Evolutionary conservation across 441 rosid species (phyloP).

Genomic region (Arabidopsis lyrata): DNA sequence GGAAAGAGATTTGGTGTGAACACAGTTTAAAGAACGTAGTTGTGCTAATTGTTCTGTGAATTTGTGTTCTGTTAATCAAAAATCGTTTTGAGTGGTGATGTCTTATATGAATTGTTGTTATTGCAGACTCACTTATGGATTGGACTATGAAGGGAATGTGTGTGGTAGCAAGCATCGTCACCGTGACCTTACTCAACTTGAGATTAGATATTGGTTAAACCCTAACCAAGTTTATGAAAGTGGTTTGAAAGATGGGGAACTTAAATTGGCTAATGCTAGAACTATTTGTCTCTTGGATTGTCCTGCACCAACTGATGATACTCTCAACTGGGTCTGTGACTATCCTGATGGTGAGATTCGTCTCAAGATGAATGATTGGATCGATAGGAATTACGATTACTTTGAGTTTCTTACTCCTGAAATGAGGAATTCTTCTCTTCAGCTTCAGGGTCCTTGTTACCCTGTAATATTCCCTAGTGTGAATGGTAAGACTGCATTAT

Average conservation of each 20-base stretch:
- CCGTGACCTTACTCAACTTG: constrained; percentile 77
- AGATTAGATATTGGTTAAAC: constrained; percentile 91
- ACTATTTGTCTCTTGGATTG: constrained; percentile 92
- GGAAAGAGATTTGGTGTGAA: constrained; percentile 28
- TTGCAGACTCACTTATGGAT: constrained; percentile 85
- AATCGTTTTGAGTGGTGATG: not conserved
- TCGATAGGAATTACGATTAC: constrained; percentile 88
- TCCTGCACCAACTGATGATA: constrained; percentile 82
- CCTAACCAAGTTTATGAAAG: constrained; percentile 96
- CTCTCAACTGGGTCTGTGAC: constrained; percentile 93
- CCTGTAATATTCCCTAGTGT: constrained; percentile 92
- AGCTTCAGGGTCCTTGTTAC: constrained; percentile 98
- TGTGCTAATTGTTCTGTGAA: not conserved
- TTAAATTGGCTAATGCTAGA: constrained; percentile 77
- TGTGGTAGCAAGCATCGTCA: constrained; percentile 86
- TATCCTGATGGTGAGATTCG: constrained; percentile 97
- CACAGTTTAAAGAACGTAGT: not conserved
- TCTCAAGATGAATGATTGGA: constrained; percentile 83
- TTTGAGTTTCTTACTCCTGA: constrained; percentile 92
- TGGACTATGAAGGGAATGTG: constrained; percentile 96
- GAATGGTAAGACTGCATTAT: constrained; percentile 60
- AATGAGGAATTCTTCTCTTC: constrained; percentile 93
- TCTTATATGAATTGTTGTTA: constrained; percentile 15
- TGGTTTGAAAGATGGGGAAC: constrained; percentile 82
- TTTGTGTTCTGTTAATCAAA: not conserved